Evolutionary conservation across 2,329 filamentous ascomycete species (phyloP), one percentile per base, ranked within the genome.

Genomic region (Penicillium sp.): DNA sequence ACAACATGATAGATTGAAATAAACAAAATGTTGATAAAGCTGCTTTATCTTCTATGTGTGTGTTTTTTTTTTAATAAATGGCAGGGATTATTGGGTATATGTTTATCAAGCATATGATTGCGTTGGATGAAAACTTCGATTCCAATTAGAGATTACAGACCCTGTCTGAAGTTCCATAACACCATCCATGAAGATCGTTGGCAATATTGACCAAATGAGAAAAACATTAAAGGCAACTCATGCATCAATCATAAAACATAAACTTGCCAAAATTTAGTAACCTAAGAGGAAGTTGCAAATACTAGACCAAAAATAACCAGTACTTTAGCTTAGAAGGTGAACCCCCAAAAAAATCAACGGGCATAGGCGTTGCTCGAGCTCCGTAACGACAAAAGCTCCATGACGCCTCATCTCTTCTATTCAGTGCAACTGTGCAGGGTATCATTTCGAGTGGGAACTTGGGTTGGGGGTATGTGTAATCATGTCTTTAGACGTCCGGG

Each of bases 401-500:
- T 37, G 31, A 33, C 31, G 46, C 31, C 31, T 25, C 2, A 11
- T n/a, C 9, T 3, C 45, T 20, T 49, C 31, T 40, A 49, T 40
- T 23, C 20, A 14, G 29, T 49, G 46, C 22, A 40, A 23, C n/a
- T 29, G 55, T 59, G 56, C 51, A 58, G 62, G 62, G 63, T 65
- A 66, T 66, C 61, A 60, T 57, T 35, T 25, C 14, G 22, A 18
- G 18, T 40, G n/a, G 20, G 37, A 6, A 18, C 22, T 12, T n/a
- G 37, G 37, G 37, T 49, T 54, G 42, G 53, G 50, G 55, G 45
- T 47, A 49, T 49, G 52, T 56, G 47, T 44, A 54, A 56, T 61
- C 58, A 65, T 59, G 43, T 56, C 54, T 35, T 63, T 60, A 18
- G 64, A 64, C 7, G 57, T 57, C 29, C 57, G 55, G 2, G 59